Evolutionary conservation across 345 rosid genomes (phyloP), one percentile per base, ranked within the genome.

Genomic region (Camelina neglecta): DNA sequence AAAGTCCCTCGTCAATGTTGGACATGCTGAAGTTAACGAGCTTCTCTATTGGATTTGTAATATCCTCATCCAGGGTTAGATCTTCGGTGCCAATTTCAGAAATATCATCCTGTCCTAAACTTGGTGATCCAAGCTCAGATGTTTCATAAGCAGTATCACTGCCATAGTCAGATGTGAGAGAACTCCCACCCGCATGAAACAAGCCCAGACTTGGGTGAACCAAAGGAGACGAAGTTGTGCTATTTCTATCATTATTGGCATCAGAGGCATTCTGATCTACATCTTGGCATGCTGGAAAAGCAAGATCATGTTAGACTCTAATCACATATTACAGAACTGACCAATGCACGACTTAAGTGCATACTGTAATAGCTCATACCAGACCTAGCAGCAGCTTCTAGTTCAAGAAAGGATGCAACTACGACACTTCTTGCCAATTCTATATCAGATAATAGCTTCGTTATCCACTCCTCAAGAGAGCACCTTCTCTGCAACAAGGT

Each of bases 331-430:
- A 77, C 61, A 49, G 57, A 36, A 65, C 20, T 71, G 11, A 48
- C 48, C 39, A 65, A 71, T 26, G 61, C 67, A 71, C 21, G 20
- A 55, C 21, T 66, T 38, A 65, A 54, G 29, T 33, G 59, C 33
- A 29, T 11, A 66, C 44, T 51, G 76, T 42, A 74, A 80, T 49
- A 69, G 75, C 74, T 86, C 97, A 78, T 96, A 96, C 99, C 86
- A 78, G 97, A 83, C 85, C 98, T 91, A 54, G 90, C 98, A 72
- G 98, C 92, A 81, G 94, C 99, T 86, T 96, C 99, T 35, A 96
- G 86, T 82, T 96, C 99, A 79, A 93, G 97, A 89, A 93, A 93
- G 78, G 97, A 86, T 59, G 97, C 99, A 75, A 91, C 91, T 45
- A 88, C 79, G 57, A 93, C 77, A 67, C 96, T 89, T 87, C 99